Evolutionary conservation across 164 flowering plant species (phyloP), one percentile per base, ranked within the genome.

Genomic region (Pachysandra terminalis): DNA sequence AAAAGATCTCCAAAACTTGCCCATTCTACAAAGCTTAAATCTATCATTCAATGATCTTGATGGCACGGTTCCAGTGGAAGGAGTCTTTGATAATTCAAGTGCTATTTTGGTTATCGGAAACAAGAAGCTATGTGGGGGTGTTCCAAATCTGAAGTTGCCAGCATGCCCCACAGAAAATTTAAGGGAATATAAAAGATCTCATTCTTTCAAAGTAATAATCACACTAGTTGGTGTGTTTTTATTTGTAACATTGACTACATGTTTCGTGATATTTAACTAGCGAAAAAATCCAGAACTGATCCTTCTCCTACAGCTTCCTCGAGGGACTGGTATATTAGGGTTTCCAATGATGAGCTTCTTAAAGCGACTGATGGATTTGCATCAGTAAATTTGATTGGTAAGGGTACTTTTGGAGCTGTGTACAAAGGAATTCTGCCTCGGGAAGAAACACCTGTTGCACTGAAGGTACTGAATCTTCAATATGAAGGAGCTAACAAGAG

Each of bases 361-460:
- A 37, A 45, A 37, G 65, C 65, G 1, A 62, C 65, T 19, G 26
- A 19, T 62, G 65, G 65, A 19, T 62, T 62, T 21, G 35, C 65
- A 16, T 15, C 51, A 9, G 65, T 1, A 27, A 62, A 62, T 35
- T 45, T 62, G 53, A 62, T 62, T 24, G 65, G 65, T 24, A 27
- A 13, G 3, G 61, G 61, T 7, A 58, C 28, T 27, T 58, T 9
- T 58, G 61, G 61, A 26, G 23, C 35, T 58, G 61, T 58, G 35
- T 58, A 58, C 25, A 58, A 58, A 58, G 28, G 61, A 24, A 3
- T 37, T 21, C 24, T 37, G 19, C 49, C 14, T 7, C 52, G 13
- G 9, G 61, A 58, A 9, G 61, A 58, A 9, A 58, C 10, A 24
- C 28, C 24, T 25, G 65, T 62, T 37, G 65, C 65, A 37, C 52